A percentile compares a stretch with the other conserved stretches of the same genome.
phyloP scores from a whole-genome alignment of 331 rosid genomes.

The Acacia pycnantha region DNA sequence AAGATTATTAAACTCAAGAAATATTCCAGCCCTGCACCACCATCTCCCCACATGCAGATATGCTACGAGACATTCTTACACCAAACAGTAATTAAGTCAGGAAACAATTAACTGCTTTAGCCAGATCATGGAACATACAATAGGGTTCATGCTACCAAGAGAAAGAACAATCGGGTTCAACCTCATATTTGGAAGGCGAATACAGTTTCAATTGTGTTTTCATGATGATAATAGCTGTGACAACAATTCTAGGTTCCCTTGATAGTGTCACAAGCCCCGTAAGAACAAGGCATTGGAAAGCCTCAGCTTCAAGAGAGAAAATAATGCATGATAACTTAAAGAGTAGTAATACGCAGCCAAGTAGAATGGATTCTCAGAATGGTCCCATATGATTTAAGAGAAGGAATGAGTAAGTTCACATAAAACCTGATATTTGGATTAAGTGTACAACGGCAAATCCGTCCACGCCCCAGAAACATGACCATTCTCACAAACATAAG shows the following conservation, averaged over 20 bases:
- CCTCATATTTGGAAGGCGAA: neutral
- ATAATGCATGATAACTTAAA: neutral
- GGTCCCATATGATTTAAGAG: neutral
- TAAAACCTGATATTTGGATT: neutral
- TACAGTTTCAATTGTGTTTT: neutral
- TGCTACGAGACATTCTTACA: neutral
- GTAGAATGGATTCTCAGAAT: neutral
- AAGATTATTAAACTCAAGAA: neutral
- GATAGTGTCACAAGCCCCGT: neutral
- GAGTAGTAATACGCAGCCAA: neutral
- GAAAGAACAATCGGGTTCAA: neutral
- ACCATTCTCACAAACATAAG: slow-evolving; percentile 91
- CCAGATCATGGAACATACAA: neutral
- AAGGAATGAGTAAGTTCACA: neutral
- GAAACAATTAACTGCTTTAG: neutral
- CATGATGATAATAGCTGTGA: neutral
- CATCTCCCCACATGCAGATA: neutral
- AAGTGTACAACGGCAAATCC: slow-evolving; percentile 70
- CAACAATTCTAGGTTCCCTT: neutral
- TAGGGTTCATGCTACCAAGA: neutral
- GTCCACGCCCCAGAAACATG: slow-evolving; percentile 99
- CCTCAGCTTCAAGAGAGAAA: neutral
- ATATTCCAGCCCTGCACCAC: neutral
- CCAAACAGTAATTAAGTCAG: neutral
- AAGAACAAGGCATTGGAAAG: neutral